Base-by-base conservation (phyloP, 176 grass and related monocot genomes). In the Rhipidocladum racemiflorum region DNA sequence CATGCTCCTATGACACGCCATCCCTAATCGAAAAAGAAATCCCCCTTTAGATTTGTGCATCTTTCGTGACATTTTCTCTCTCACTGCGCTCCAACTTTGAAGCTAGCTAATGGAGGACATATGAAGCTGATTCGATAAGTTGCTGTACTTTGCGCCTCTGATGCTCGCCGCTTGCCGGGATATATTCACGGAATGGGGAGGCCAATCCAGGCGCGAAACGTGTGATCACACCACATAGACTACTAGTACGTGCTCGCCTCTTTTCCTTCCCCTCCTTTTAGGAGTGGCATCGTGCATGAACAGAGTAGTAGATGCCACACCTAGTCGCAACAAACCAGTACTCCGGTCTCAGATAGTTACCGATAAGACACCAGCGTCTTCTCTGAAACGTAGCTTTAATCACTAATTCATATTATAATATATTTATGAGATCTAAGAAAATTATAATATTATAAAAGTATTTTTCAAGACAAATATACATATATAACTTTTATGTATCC, bases 191-290 rank as follows among this genome's bases (percentile, higher is more conserved):
- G 21, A 14, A 21, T 3, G 56, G 28, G 29, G 2, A 15, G 18
- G 45, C 68, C 76, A 86, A 86, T 80, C 76, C 60, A 40, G 18
- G 68, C 13, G 64, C 46, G 84, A 86, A 86, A 86, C 84, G 84
- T 80, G 44, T 27, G n/a, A 62, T 61, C 40, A 9, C 40, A 48
- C 36, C 82, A 20, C 17, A 60, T 7, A 46, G 9, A 6, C 54
- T 20, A 34, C 32, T 34, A 59, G 5, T 32, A 1, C 30, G 1
- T 5, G 55, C 55, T 12, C 27, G 59, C 9, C 29, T 60, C 32
- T 3, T 21, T 9, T 75, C 23, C 18, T 57, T 0, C 9, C 13
- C 42, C 43, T 20, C 45, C 54, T 24, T 9, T 32, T 0, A 14
- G 17, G 18, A 15, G 56, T 77, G 24, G 24, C 8, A 43, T 30